Conservation (phyloP, 73 alveolate genomes). For the Urostyla sp. region DNA sequence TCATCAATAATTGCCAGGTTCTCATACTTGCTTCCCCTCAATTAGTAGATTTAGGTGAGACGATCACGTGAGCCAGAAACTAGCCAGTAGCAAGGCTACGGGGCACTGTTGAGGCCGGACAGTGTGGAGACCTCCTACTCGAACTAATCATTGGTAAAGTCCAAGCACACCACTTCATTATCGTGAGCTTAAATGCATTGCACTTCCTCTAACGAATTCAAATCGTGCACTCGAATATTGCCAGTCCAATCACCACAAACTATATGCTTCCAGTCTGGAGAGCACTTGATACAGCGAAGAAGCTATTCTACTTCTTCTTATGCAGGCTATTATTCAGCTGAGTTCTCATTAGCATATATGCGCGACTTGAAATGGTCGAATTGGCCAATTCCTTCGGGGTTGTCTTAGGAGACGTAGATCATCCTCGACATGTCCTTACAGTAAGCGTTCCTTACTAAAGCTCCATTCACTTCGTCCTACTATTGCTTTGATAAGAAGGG, state of each 20-base stretch:
- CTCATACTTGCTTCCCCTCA: constrained; percentile 34
- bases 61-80: constrained; percentile 51
- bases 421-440: constrained; percentile 79
- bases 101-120: background rate
- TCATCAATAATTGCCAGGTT: constrained; percentile 71
- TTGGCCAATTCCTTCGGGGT: constrained; percentile 19
- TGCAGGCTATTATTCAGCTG: constrained; percentile 24
- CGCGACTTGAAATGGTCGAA: constrained; percentile 33
- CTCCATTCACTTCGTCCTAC: constrained; percentile 32
- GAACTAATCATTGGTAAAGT: constrained; percentile 27
- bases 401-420: constrained; percentile 70
- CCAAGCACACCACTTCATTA: constrained; percentile 71
- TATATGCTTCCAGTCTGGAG: constrained; percentile 79
- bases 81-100: constrained; percentile 7
- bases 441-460: constrained; percentile 78
- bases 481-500: constrained; percentile 37
- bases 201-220: constrained; percentile 55
- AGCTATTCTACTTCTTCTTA: constrained; percentile 63
- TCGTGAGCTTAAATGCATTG: constrained; percentile 78
- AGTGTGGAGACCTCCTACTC: background rate
- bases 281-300: constrained; percentile 72
- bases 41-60: constrained; percentile 29
- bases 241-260: constrained; percentile 86
- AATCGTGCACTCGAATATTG: constrained; percentile 68
- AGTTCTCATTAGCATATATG: background rate